Percentiles rank a stretch among this genome's conserved stretches.
Evolutionary conservation across 2,329 filamentous ascomycete genomes (phyloP).

Genomic region (Ophiostoma sp.): DNA sequence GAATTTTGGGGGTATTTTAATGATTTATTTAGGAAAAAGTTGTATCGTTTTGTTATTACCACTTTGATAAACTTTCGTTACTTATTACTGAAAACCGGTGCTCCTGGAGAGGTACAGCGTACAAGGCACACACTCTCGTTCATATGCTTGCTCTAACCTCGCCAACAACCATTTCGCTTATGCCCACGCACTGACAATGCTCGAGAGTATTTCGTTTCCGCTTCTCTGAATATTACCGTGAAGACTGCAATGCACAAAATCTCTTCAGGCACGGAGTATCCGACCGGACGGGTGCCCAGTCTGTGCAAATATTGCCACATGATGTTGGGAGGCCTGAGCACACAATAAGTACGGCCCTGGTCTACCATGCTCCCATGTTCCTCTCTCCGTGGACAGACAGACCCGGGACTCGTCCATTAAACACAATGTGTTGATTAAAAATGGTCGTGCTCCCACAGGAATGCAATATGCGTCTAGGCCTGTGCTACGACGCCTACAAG

Average conservation of each 20-base stretch:
- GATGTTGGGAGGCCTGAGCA: background rate
- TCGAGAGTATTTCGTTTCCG: background rate
- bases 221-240: background rate
- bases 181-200: background rate
- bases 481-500: slow-evolving; percentile 17
- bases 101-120: background rate
- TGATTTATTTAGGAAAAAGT: background rate
- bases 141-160: background rate
- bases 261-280: background rate
- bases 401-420: no score
- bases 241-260: background rate
- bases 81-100: background rate
- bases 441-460: background rate
- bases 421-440: no score
- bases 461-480: background rate
- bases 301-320: slow-evolving; percentile 5
- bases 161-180: no score
- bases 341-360: background rate
- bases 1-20: background rate
- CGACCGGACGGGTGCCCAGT: background rate
- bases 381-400: no score
- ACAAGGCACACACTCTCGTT: background rate
- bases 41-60: background rate
- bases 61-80: background rate
- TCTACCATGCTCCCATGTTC: no score